phyloP scores from a whole-genome alignment of 768 basidiomycete species.

The Cyclocybe cylindracea region DNA sequence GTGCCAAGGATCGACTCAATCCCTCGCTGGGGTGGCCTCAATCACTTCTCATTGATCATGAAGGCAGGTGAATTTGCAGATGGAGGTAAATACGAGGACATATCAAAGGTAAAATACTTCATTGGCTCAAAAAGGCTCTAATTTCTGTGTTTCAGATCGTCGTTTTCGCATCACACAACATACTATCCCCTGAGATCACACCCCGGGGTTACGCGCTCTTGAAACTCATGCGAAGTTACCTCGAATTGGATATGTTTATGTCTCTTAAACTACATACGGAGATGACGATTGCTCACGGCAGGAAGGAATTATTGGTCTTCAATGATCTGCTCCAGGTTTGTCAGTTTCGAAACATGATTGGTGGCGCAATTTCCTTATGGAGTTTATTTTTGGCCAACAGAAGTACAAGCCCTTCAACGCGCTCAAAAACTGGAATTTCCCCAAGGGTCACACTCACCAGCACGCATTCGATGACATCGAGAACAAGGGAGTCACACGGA shows the following conservation, averaged over 20 bases:
- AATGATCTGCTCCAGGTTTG: constrained; percentile 20
- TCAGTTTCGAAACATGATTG: not conserved
- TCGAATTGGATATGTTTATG: constrained; percentile 28
- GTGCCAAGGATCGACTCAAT: constrained; percentile 23
- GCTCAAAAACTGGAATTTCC: constrained; percentile 33
- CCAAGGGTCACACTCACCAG: constrained; percentile 32
- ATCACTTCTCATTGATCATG: constrained; percentile 28
- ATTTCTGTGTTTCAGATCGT: constrained; percentile 20
- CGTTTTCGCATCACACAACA: constrained; percentile 24
- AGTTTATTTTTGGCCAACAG: not conserved
- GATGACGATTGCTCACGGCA: constrained; percentile 20
- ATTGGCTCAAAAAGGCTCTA: not conserved
- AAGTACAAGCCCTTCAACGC: not conserved
- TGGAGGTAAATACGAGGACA: constrained; percentile 35
- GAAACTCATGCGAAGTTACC: constrained; percentile 26
- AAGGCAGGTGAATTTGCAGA: constrained; percentile 29
- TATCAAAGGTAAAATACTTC: constrained; percentile 28
- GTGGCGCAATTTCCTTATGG: not conserved
- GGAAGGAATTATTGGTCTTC: constrained; percentile 16
- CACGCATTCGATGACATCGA: constrained; percentile 34
- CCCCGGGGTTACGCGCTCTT: constrained; percentile 25
- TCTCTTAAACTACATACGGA: constrained; percentile 32
- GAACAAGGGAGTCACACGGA: constrained; percentile 26
- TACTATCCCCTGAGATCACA: constrained; percentile 11
- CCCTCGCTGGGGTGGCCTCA: constrained; percentile 34